Base-by-base conservation (phyloP, 441 rosid genomes). In the Pelargonium australe region DNA sequence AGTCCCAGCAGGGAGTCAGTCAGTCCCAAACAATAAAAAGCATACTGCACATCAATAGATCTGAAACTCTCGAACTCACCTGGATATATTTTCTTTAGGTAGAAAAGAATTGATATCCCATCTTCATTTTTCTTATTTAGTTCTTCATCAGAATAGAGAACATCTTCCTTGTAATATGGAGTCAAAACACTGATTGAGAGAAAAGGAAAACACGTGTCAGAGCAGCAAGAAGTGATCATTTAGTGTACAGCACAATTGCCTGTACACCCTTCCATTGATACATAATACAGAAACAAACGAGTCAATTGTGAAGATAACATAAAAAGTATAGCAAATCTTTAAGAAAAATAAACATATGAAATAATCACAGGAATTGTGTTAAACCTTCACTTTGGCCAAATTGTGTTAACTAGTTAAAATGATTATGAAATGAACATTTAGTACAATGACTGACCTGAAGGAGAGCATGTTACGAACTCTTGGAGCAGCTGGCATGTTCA, bases 401-500 rank as follows among this genome's bases (percentile, higher is more conserved):
- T 31, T 31, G 34, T 31, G 34, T 2, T 31, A 31, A 31, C 34
- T 3, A 31, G 34, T 31, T 31, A 31, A 31, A 31, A 31, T 44
- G 49, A 12, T 44, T 44, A 9, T 44, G 49, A 9, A 44, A 44
- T 1, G 49, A 44, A 7, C 13, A n/a, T 49, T 49, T 49, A 49
- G 55, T 49, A 49, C 16, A 4, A 55, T 14, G 12, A 77, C 86
- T 76, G 65, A 88, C 99, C 99, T 91, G 66, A 92, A 92, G 45
- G 99, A 89, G 67, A 92, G 79, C 97, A 95, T 92, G 82, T 85
- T 88, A 68, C 88, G 95, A 55, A 95, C 95, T 83, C 77, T 86
- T 17, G 96, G 99, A 70, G 99, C 96, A 14, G 73, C 70, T 49
- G 99, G 99, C 91, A 95, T 84, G 78, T 80, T 85, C 99, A 95